Evolutionary conservation across 371 early-diverging fungal genomes (phyloP).

Genomic region (Mortierella sp.): DNA sequence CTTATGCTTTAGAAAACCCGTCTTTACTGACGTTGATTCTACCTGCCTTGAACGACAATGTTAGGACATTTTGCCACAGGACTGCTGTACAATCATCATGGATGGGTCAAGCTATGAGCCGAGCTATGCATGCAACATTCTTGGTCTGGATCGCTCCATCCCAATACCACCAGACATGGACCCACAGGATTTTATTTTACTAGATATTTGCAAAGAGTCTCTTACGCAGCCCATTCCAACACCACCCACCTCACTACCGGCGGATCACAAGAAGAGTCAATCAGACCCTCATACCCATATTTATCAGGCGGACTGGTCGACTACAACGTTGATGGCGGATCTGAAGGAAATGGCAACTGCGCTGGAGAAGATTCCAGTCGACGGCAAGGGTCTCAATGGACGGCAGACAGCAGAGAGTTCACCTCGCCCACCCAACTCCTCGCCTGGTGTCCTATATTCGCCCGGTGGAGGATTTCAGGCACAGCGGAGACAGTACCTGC

Average conservation of each 20-base stretch:
- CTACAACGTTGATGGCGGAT: slow-evolving; percentile 28
- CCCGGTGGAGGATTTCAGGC: slow-evolving; percentile 18
- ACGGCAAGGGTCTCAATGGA: not conserved
- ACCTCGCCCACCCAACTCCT: slow-evolving; percentile 19
- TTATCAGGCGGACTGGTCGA: slow-evolving; percentile 55
- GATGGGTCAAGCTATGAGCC: slow-evolving; percentile 40
- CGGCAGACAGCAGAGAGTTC: not conserved
- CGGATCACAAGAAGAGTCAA: slow-evolving; percentile 13
- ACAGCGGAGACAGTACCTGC: slow-evolving; percentile 30
- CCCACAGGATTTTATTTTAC: slow-evolving; percentile 45
- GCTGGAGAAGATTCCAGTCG: slow-evolving; percentile 14
- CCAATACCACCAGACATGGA: slow-evolving; percentile 54
- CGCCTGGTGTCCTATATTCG: slow-evolving; percentile 23
- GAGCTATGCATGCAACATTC: slow-evolving; percentile 50
- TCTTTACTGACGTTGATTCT: not conserved
- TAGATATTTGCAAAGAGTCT: slow-evolving; percentile 37
- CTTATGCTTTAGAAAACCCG: not conserved
- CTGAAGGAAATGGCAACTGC: slow-evolving; percentile 19
- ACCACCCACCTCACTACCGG: slow-evolving; percentile 33
- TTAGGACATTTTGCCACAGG: slow-evolving; percentile 47
- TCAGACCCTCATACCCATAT: slow-evolving; percentile 10
- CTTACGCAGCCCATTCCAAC: slow-evolving; percentile 30
- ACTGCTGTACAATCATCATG: slow-evolving; percentile 42
- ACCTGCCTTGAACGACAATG: not conserved
- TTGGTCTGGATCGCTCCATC: slow-evolving; percentile 45